Evolutionary conservation across 2,329 filamentous ascomycete species (phyloP).

Genomic region (Fusarium burgessii): DNA sequence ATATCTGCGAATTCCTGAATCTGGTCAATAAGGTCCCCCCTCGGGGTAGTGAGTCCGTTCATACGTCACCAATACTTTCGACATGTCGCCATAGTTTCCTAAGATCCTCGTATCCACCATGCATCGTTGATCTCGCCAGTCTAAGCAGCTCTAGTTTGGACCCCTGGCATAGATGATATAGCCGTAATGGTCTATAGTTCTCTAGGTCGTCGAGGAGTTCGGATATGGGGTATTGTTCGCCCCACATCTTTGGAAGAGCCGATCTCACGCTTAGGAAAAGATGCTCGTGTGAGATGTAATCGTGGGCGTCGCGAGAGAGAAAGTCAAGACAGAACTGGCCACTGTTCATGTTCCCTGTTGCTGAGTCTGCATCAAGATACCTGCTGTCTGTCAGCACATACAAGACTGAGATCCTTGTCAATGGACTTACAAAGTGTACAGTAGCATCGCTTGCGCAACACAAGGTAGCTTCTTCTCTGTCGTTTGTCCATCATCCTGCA

Average conservation of each 20-base stretch:
- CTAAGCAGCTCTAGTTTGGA: conserved; percentile 36
- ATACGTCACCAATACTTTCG: conserved; percentile 35
- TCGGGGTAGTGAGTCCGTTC: background rate
- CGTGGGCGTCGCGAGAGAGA: conserved; percentile 32
- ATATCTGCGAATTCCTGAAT: conserved; percentile 39
- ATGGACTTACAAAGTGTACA: conserved; percentile 34
- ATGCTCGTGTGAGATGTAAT: conserved; percentile 41
- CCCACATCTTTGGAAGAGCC: conserved; percentile 40
- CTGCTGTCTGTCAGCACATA: background rate
- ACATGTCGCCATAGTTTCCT: conserved; percentile 29
- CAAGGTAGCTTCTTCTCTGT: conserved; percentile 18
- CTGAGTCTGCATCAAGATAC: conserved; percentile 40
- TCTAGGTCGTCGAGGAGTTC: conserved; percentile 40
- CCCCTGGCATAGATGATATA: conserved; percentile 36
- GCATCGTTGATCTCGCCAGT: conserved; percentile 13
- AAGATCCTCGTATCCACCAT: background rate
- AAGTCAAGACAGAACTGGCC: conserved; percentile 38
- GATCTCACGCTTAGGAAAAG: conserved; percentile 35
- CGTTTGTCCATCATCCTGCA: conserved; percentile 8
- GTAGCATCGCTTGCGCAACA: conserved; percentile 32
- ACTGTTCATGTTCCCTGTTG: conserved; percentile 25
- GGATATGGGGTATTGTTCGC: conserved; percentile 30
- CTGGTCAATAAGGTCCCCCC: background rate
- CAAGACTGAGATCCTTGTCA: rapidly evolving
- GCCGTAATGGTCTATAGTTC: conserved; percentile 35